Percentiles rank a stretch among this genome's conserved stretches.
phyloP scores from a whole-genome alignment of 2,329 filamentous ascomycete species.

The Xylariomycetidae sp. region DNA sequence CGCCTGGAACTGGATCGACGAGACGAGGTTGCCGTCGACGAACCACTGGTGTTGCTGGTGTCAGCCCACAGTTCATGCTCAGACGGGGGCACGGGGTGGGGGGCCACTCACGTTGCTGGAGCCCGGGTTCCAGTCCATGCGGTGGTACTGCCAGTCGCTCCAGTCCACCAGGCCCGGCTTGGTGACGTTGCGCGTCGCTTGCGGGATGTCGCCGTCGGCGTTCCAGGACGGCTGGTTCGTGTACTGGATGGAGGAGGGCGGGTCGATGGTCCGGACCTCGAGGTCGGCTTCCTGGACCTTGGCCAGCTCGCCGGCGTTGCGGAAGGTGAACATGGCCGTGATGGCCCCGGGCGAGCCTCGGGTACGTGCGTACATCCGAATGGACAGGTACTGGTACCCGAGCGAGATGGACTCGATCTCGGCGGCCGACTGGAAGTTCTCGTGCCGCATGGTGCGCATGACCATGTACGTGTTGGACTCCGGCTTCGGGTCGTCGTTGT shows the following conservation, averaged over 20 bases:
- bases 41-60: slow-evolving; percentile 45
- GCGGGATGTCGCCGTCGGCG: slow-evolving; percentile 32
- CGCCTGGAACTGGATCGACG: slow-evolving; percentile 41
- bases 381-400: slow-evolving; percentile 32
- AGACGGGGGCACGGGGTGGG: not conserved
- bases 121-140: slow-evolving; percentile 38
- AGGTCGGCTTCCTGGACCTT: slow-evolving; percentile 32
- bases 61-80: too few relatives aligned
- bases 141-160: slow-evolving; percentile 44
- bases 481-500: slow-evolving; percentile 26
- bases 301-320: slow-evolving; percentile 15
- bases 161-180: slow-evolving; percentile 31
- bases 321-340: slow-evolving; percentile 48
- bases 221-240: slow-evolving; percentile 46
- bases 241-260: slow-evolving; percentile 33
- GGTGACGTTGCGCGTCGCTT: slow-evolving; percentile 34
- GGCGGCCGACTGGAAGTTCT: slow-evolving; percentile 39
- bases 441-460: slow-evolving; percentile 39
- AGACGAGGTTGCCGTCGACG: slow-evolving; percentile 37
- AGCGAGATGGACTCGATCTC: slow-evolving; percentile 37
- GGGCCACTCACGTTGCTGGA: slow-evolving; percentile 3
- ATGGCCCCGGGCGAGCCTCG: slow-evolving; percentile 40
- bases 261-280: slow-evolving; percentile 35
- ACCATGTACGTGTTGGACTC: slow-evolving; percentile 38
- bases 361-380: slow-evolving; percentile 46